Evolutionary conservation across 1,284 basidiomycete genomes (phyloP), one percentile per base, ranked within the genome.

Genomic region (Apiotrichum siamense): DNA sequence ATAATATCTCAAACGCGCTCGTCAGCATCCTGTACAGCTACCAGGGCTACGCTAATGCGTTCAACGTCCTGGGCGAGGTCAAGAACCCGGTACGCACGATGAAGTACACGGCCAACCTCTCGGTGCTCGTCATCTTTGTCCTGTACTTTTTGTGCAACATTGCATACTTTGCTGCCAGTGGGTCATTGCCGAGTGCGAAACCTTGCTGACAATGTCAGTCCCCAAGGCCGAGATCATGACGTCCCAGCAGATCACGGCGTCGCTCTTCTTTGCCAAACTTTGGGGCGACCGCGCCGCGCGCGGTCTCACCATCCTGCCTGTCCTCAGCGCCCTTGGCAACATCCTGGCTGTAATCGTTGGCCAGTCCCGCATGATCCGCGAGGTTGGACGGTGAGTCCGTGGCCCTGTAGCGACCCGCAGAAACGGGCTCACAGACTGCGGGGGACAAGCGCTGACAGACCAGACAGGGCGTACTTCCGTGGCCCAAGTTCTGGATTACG

Each of bases 1-100:
- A 79, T 60, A 70, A 69, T 4, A 62, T 81, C 21, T 75, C 77
- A 7, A 79, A 53, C 31, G 57, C 55, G 4, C 45, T 65, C n/a
- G 42, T 54, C 49, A 64, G 54, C 38, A 54, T 59, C 40, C 61
- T 54, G 39, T 63, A n/a, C 33, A 50, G 46, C 21, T 60, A 62
- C 45, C 49, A 42, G 11, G 79, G 80, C 13, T 81, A 75, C 61
- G 47, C 55, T 23, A 79, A 78, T 54, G 69, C 75, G 4, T 76
- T 78, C 63, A 78, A 77, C 55, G 72, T 79, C 7, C 53, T 77
- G 6, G 75, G 73, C 44, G 80, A 82, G 66, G 65, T 76, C 36
- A 65, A 65, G 39, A 54, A 62, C 43, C 67, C 67, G 1, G 58
- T 68, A 47, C 54, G 56, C 40, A 72, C 69, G 0, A 50, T 71